These are phyloP conservation scores for Vishniacozyma victoriae DNA, from an alignment of 768 basidiomycete genomes.

Conservation along the genomic window DNA sequence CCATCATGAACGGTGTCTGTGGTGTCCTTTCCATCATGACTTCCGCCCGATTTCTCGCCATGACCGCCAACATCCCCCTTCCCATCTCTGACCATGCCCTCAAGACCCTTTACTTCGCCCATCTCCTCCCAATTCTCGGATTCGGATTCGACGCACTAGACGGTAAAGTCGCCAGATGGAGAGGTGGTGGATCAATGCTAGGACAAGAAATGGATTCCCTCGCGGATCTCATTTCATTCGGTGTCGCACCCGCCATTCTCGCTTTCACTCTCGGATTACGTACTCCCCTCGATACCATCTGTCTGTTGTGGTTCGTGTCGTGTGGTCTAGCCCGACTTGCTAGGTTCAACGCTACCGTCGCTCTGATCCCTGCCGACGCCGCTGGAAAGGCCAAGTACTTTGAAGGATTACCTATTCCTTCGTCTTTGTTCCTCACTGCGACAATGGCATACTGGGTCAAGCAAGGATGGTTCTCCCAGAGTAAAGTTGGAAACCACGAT, in stretches of 20 bases:
- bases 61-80: constrained; percentile 75
- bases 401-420: constrained; percentile 95
- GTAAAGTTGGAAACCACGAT: constrained; percentile 54
- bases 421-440: constrained; percentile 71
- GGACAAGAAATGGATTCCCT: constrained; percentile 97
- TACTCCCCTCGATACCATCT: constrained; percentile 81
- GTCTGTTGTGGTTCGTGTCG: constrained; percentile 85
- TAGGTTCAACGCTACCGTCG: constrained; percentile 97
- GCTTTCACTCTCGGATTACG: constrained; percentile 86
- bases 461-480: constrained; percentile 74
- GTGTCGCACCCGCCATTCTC: constrained; percentile 89
- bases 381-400: constrained; percentile 90
- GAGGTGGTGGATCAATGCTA: constrained; percentile 87
- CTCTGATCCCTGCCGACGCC: constrained; percentile 77
- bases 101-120: constrained; percentile 66
- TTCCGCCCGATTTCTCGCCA: constrained; percentile 78
- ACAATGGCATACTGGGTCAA: constrained; percentile 75
- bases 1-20: constrained; percentile 98
- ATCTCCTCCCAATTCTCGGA: constrained; percentile 80
- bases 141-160: constrained; percentile 97
- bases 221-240: constrained; percentile 96
- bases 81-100: constrained; percentile 88
- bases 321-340: constrained; percentile 94
- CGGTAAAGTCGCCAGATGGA: constrained; percentile 96
- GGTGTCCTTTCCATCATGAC: constrained; percentile 92